Evolutionary conservation across 1,284 basidiomycete species (phyloP).

Genomic region (Fomitopsis palustris): DNA sequence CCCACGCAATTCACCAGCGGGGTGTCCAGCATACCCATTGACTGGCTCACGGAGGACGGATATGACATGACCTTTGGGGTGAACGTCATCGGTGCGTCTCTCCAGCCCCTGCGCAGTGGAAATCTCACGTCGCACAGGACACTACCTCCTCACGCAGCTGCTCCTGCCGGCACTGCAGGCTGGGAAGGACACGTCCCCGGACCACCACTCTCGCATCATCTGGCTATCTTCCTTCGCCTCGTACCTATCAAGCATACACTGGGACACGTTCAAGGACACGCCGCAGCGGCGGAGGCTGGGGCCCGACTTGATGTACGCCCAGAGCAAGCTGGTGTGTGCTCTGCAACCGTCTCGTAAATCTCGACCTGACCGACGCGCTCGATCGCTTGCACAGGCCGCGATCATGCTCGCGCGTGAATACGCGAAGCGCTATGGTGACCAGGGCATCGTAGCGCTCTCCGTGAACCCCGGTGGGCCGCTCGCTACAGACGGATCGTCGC

Average conservation of each 20-base stretch:
- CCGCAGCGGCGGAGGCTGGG: slow-evolving; percentile 11
- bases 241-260: slow-evolving; percentile 18
- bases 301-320: slow-evolving; percentile 14
- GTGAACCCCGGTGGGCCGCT: slow-evolving; percentile 33
- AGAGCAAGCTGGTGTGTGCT: slow-evolving; percentile 33
- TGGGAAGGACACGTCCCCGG: slow-evolving; percentile 20
- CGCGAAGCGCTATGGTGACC: slow-evolving; percentile 42
- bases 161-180: slow-evolving; percentile 23
- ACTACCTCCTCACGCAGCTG: slow-evolving; percentile 24
- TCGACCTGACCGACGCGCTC: too few relatives aligned
- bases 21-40: slow-evolving; percentile 47
- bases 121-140: slow-evolving; percentile 11
- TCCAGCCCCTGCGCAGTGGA: background rate
- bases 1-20: too few relatives aligned
- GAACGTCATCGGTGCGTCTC: slow-evolving; percentile 42
- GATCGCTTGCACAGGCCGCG: slow-evolving; percentile 36
- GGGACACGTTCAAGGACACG: slow-evolving; percentile 14
- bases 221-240: slow-evolving; percentile 26
- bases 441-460: slow-evolving; percentile 47
- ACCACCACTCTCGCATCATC: slow-evolving; percentile 23
- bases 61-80: slow-evolving; percentile 62
- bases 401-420: slow-evolving; percentile 46
- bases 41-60: slow-evolving; percentile 45
- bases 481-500: background rate
- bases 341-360: too few relatives aligned